A percentile compares a stretch with the other conserved stretches of the same genome.
Conservation (phyloP, 768 basidiomycete species). For the Leccinum aurantiacum region DNA sequence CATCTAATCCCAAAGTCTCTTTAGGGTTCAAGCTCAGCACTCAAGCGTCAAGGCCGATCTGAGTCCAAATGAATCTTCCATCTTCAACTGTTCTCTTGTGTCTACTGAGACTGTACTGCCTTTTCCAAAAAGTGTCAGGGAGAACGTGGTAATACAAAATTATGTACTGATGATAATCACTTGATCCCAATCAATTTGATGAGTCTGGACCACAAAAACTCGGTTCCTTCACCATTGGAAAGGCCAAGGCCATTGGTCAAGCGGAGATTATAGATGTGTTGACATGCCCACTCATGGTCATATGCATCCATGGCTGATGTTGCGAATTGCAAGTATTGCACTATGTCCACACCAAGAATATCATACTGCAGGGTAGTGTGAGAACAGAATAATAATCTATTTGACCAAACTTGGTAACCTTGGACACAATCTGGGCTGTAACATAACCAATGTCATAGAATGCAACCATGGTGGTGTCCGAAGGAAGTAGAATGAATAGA, state of each 20-base stretch:
- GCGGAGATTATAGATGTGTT: neutral
- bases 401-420: neutral
- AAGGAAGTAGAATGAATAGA: too few species aligned
- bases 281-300: neutral
- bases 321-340: neutral
- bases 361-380: neutral
- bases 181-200: constrained; percentile 37
- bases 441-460: neutral
- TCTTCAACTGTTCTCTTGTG: too few species aligned
- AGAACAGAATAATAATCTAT: neutral
- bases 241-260: neutral
- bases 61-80: too few species aligned
- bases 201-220: constrained; percentile 34
- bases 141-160: neutral
- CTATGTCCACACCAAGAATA: neutral
- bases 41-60: too few species aligned
- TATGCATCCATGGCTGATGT: neutral
- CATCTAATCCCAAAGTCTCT: too few species aligned
- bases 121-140: neutral
- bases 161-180: constrained; percentile 31
- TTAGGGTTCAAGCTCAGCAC: too few species aligned
- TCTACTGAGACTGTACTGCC: too few species aligned
- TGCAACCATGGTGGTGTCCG: neutral
- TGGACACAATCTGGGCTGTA: neutral
- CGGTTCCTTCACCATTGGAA: constrained; percentile 3